Base-by-base conservation (phyloP, 1,284 basidiomycete genomes). In the Mycosarcoma mackinlayi region DNA sequence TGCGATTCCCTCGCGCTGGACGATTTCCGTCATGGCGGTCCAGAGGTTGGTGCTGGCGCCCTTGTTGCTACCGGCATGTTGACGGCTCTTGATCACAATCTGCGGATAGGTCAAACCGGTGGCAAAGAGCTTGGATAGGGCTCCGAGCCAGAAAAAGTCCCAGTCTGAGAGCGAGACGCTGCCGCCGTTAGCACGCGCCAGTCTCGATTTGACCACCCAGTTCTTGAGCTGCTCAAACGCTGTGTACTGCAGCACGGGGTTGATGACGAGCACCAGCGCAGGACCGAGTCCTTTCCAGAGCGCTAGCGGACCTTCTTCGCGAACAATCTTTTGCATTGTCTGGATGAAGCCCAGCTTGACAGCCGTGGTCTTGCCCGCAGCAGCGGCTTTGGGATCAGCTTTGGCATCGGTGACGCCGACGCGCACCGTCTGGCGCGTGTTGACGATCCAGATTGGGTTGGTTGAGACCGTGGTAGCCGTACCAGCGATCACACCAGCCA, bases 281-380 rank as follows among this genome's bases (percentile, higher is more conserved):
- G 96, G 94, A 0, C 94, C 93, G 37, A 99, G 88, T n/a, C 96
- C 96, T 51, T 93, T 87, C 91, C 92, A 98, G 79, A 99, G 91
- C 1, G 90, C 94, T 19, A 86, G 83, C 19, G 89, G 75, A 11
- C 95, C 95, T 78, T 91, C 92, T 69, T 90, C 89, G 50, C 88
- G 86, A 38, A 94, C 76, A 64, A 98, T 92, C 66, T 87, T 87
- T 53, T 86, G 84, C 31, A 92, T 85, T 3, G 91, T 92, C 77
- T 91, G 87, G n/a, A 81, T 34, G 71, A 82, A 82, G 38, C 73
- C 68, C 16, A 80, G 66, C 49, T 73, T 73, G 16, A 57, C 62
- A 9, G 61, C 68, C 9, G 24, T 31, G 10, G 39, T 24, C n/a
- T 33, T 41, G 31, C 53, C 47, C 19, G 42, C 27, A 11, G 52